Evolutionary conservation across 208 protist genomes (phyloP).

Genomic region (Phytomonas francai): DNA sequence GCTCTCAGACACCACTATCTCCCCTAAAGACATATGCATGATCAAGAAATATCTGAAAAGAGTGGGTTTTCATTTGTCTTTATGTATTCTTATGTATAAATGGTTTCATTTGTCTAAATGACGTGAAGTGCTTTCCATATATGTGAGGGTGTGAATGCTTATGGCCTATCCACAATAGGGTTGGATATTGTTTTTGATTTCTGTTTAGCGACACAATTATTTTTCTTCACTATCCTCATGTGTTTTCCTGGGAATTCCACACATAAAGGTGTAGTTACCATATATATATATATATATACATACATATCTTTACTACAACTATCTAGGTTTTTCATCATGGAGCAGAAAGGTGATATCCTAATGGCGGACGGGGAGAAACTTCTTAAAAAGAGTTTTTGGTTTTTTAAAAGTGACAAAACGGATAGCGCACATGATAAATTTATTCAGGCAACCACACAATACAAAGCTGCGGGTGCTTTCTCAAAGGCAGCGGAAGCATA

Average conservation of each 20-base stretch:
- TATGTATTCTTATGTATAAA: constrained; percentile 10
- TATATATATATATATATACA: constrained; percentile 19
- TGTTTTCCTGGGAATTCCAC: background rate
- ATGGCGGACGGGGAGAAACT: constrained; percentile 67
- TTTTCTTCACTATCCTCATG: constrained; percentile 1
- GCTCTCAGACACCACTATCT: constrained; percentile 2
- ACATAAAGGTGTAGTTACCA: constrained; percentile 1
- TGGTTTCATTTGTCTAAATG: background rate
- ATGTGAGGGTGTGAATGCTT: background rate
- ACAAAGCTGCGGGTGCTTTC: constrained; percentile 69
- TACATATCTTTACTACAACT: constrained; percentile 7
- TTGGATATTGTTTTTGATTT: background rate
- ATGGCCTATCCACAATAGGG: background rate
- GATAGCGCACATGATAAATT: constrained; percentile 76
- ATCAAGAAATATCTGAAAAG: background rate
- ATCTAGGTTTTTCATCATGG: constrained; percentile 22
- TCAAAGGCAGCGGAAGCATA: constrained; percentile 62
- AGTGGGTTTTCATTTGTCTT: constrained; percentile 10
- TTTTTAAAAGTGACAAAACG: constrained; percentile 46
- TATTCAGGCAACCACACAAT: constrained; percentile 69
- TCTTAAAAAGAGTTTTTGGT: constrained; percentile 66
- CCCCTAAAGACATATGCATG: constrained; percentile 1
- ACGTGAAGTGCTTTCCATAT: background rate
- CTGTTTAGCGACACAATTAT: background rate
- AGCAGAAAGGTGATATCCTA: constrained; percentile 50